Conservation (phyloP, 2,329 filamentous ascomycete species). For the Balansia obtecta region DNA sequence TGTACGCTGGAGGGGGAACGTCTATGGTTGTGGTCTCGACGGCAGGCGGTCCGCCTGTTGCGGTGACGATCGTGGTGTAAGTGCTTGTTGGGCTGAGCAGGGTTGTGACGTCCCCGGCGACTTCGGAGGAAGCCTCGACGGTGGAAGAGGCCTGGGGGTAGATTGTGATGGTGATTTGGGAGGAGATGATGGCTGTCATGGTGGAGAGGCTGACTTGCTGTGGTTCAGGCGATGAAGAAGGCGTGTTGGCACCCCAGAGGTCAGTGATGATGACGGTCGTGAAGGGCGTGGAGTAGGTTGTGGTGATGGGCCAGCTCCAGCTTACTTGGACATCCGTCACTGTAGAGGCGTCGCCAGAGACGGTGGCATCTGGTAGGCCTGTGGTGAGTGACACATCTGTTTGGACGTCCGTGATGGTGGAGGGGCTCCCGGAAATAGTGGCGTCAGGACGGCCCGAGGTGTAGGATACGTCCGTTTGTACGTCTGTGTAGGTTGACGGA, state of each 20-base stretch:
- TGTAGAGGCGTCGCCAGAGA: constrained; percentile 20
- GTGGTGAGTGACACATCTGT: constrained; percentile 17
- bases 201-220: constrained; percentile 8
- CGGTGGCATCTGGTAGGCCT: constrained; percentile 19
- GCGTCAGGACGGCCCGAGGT: constrained; percentile 14
- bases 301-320: constrained; percentile 11
- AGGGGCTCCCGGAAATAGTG: constrained; percentile 17
- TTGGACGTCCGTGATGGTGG: constrained; percentile 18
- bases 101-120: constrained; percentile 14
- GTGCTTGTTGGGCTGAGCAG: constrained; percentile 12
- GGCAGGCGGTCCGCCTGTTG: constrained; percentile 15
- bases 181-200: constrained; percentile 13
- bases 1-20: constrained; percentile 12
- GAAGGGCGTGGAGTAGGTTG: constrained; percentile 8
- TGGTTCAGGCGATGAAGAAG: not conserved
- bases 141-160: constrained; percentile 4
- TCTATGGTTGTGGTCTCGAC: constrained; percentile 22
- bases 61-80: constrained; percentile 19
- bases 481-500: constrained; percentile 12
- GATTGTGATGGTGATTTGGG: constrained; percentile 14
- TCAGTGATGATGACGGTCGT: constrained; percentile 19
- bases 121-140: constrained; percentile 8
- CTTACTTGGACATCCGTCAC: constrained; percentile 17
- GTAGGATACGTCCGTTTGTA: constrained; percentile 12
- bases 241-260: constrained; percentile 13